Conservation (phyloP, 1,284 basidiomycete species). For the Schizophyllum commune region DNA sequence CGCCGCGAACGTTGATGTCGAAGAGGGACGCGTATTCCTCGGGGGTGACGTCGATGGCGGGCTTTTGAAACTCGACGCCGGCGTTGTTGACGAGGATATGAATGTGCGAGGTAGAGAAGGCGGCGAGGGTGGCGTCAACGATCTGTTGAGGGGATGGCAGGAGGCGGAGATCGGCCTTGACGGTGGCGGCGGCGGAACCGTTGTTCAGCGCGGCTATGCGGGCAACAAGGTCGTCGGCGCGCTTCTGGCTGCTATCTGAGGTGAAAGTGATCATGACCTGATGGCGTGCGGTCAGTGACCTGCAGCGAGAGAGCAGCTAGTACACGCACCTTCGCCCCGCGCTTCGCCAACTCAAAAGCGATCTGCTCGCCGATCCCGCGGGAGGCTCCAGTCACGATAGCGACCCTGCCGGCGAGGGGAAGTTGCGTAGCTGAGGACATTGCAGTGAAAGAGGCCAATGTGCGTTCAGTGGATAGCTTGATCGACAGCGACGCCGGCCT, state of each 20-base stretch:
- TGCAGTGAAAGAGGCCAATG: too few species aligned
- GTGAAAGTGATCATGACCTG: constrained; percentile 6
- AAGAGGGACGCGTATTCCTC: neutral
- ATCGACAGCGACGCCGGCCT: too few species aligned
- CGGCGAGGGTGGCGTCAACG: neutral
- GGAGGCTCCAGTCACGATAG: constrained; percentile 18
- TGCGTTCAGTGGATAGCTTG: too few species aligned
- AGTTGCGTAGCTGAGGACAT: neutral
- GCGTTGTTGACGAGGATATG: neutral
- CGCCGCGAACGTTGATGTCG: neutral
- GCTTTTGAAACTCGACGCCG: neutral
- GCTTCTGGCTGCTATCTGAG: neutral
- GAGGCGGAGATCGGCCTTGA: neutral
- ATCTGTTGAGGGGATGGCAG: neutral
- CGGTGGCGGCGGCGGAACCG: neutral
- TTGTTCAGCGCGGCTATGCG: neutral
- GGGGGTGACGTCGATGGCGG: neutral
- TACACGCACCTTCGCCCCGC: constrained; percentile 9
- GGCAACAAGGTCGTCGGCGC: neutral
- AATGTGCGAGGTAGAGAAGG: neutral
- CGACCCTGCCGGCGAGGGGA: constrained; percentile 6
- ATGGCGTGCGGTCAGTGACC: neutral
- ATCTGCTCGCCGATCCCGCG: constrained; percentile 17
- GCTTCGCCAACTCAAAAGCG: constrained; percentile 10
- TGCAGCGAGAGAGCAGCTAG: neutral